Percentiles rank a stretch among this genome's conserved stretches.
Evolutionary conservation across 2,329 filamentous ascomycete genomes (phyloP).

Genomic region (Cercospora brassicicola): DNA sequence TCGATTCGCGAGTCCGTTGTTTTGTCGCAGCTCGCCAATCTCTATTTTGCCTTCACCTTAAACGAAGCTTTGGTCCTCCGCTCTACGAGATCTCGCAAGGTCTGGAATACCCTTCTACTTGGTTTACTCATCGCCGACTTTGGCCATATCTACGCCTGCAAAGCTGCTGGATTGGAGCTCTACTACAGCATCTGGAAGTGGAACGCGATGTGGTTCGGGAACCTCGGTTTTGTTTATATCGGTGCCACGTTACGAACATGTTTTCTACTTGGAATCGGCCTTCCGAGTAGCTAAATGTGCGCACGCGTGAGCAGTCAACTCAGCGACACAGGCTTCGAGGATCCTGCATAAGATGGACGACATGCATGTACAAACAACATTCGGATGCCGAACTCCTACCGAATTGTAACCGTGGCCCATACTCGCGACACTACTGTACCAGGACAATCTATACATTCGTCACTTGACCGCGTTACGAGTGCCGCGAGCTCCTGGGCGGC

Average conservation of each 20-base stretch:
- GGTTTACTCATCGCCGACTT: conserved; percentile 72
- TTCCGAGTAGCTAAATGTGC: not conserved
- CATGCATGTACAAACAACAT: not conserved
- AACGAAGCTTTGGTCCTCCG: conserved; percentile 76
- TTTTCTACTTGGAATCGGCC: conserved; percentile 39
- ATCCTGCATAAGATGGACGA: not conserved
- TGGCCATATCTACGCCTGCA: conserved; percentile 70
- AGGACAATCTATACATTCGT: not conserved
- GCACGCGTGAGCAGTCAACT: not conserved
- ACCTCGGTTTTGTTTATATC: conserved; percentile 41
- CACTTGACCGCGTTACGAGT: not conserved
- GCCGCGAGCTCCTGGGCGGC: not conserved
- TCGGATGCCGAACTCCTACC: not conserved
- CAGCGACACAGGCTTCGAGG: too few relatives aligned
- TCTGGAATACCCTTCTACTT: conserved; percentile 69
- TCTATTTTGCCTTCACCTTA: conserved; percentile 74
- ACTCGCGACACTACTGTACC: not conserved
- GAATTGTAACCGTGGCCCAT: not conserved
- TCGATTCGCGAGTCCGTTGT: conserved; percentile 62
- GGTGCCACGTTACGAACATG: conserved; percentile 37
- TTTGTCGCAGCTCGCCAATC: conserved; percentile 72
- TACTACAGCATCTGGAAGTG: conserved; percentile 40
- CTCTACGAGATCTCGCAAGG: conserved; percentile 63
- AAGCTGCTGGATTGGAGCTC: conserved; percentile 57
- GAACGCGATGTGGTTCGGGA: conserved; percentile 40